Percentiles rank a stretch among this genome's conserved stretches.
Conservation (phyloP, 371 early-diverging fungal genomes). For the Thermomucor indicae-seudaticae region DNA sequence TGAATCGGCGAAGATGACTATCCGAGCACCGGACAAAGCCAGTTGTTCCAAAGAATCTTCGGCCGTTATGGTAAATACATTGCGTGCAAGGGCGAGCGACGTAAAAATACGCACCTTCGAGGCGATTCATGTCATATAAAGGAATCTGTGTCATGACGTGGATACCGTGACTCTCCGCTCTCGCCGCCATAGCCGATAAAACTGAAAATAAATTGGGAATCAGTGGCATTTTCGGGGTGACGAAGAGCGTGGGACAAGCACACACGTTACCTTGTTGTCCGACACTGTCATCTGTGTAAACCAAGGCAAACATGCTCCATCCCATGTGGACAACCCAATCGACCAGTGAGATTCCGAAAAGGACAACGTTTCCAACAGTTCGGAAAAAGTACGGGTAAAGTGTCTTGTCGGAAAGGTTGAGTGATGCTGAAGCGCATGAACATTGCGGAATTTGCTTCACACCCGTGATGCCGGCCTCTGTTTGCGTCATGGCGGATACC, state of each 20-base stretch:
- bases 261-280: constrained; percentile 28
- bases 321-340: constrained; percentile 34
- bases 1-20: constrained; percentile 33
- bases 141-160: constrained; percentile 23
- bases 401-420: constrained; percentile 22
- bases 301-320: constrained; percentile 30
- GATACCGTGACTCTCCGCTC: constrained; percentile 14
- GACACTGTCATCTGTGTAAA: constrained; percentile 34
- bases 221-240: neutral
- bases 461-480: constrained; percentile 33
- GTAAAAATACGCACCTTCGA: constrained; percentile 6
- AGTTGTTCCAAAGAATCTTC: constrained; percentile 23
- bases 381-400: constrained; percentile 42
- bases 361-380: constrained; percentile 22
- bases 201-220: constrained; percentile 1
- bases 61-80: neutral
- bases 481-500: constrained; percentile 23
- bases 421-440: constrained; percentile 27
- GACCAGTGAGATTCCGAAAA: constrained; percentile 25
- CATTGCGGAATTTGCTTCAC: constrained; percentile 36
- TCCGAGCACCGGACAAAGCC: constrained; percentile 19
- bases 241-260: neutral
- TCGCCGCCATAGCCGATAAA: constrained; percentile 13
- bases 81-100: no score
- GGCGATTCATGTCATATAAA: constrained; percentile 19